phyloP scores from a whole-genome alignment of 2,329 filamentous ascomycete species.

The Exophiala dermatitidis region DNA sequence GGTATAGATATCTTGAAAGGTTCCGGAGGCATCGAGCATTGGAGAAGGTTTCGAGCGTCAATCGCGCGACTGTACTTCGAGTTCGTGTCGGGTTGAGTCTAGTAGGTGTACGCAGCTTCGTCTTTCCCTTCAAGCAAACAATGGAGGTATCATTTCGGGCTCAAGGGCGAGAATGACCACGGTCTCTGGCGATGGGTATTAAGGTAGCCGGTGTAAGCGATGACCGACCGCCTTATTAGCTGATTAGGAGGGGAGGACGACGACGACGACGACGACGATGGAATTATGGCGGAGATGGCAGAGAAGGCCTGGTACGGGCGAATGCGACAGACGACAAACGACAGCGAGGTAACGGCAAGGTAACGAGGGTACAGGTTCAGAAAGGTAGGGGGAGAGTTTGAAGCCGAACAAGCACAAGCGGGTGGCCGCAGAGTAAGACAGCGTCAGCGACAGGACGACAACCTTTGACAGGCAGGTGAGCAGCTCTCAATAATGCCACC shows the following conservation, averaged over 20 bases:
- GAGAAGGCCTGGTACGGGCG: background rate
- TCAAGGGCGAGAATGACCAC: background rate
- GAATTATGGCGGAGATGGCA: background rate
- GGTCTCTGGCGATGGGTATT: background rate
- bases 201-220: slow-evolving; percentile 1
- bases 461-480: too few species aligned
- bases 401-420: background rate
- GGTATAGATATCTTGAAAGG: background rate
- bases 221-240: slow-evolving; percentile 7
- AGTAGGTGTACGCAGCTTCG: slow-evolving; percentile 1
- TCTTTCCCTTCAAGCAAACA: slow-evolving; percentile 7
- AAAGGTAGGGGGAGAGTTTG: background rate
- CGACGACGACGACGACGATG: slow-evolving; percentile 4
- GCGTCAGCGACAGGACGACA: background rate
- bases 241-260: background rate
- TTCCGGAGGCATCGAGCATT: background rate
- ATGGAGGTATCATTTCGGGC: background rate
- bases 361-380: background rate
- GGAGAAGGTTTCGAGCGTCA: background rate
- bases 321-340: slow-evolving; percentile 2
- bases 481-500: too few species aligned
- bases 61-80: background rate
- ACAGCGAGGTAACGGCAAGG: slow-evolving; percentile 1
- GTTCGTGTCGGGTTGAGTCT: slow-evolving; percentile 6
- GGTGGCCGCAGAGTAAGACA: background rate